Evolutionary conservation across 139 green algal species (phyloP).

Genomic region (Chlorella vulgaris): DNA sequence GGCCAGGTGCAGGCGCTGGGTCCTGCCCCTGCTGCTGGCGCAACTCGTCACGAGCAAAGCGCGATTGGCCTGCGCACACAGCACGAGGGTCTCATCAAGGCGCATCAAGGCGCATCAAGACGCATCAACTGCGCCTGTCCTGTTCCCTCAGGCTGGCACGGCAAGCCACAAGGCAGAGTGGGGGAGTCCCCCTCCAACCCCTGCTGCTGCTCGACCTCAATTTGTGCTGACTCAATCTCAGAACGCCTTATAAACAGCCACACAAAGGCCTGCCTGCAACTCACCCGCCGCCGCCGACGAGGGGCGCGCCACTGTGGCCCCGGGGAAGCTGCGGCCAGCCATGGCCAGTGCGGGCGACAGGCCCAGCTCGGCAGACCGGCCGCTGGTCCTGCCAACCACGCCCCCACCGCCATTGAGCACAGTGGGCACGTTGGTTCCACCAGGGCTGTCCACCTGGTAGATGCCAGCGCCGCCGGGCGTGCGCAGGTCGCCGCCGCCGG

Average conservation of each 20-base stretch:
- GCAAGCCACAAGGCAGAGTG: background rate
- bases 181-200: no score
- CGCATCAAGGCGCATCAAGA: no score
- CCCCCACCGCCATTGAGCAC: no score
- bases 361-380: background rate
- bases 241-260: no score
- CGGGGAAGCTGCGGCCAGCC: background rate
- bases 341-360: constrained; percentile 4
- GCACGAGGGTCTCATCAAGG: no score
- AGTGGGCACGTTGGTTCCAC: background rate
- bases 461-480: background rate
- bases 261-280: no score
- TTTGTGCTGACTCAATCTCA: no score
- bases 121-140: no score
- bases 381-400: background rate
- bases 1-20: background rate
- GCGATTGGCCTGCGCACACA: background rate
- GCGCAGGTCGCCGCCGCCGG: background rate
- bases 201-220: background rate
- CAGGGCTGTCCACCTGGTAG: constrained; percentile 7
- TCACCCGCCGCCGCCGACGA: background rate
- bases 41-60: constrained; percentile 35
- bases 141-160: background rate
- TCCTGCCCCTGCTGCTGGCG: no score
- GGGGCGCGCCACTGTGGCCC: constrained; percentile 6